phyloP scores from a whole-genome alignment of 1,284 basidiomycete species.

The Malassezia obtusa region DNA sequence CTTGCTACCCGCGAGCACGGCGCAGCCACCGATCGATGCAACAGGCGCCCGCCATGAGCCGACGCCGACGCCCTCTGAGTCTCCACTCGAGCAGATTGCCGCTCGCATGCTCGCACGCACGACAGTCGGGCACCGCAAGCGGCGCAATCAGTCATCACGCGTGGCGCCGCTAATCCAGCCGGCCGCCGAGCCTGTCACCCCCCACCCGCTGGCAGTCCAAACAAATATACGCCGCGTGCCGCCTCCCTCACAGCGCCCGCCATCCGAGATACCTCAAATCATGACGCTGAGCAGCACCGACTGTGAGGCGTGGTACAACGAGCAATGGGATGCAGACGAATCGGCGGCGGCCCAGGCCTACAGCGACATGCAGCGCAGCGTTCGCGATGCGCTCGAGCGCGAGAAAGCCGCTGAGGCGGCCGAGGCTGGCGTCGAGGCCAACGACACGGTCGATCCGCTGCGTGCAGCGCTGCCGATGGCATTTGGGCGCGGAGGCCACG shows the following conservation, averaged over 20 bases:
- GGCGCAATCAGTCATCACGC: not conserved
- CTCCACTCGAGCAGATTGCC: conserved; percentile 9
- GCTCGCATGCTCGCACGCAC: conserved; percentile 13
- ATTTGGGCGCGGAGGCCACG: too few relatives aligned
- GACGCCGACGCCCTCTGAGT: not conserved
- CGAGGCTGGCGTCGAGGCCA: not conserved
- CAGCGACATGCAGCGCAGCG: conserved; percentile 10
- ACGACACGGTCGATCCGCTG: not conserved
- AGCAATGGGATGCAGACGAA: conserved; percentile 1
- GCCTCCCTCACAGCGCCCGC: conserved; percentile 5
- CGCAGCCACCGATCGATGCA: too few relatives aligned
- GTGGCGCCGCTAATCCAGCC: not conserved
- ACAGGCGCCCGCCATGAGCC: too few relatives aligned
- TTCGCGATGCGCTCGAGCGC: conserved; percentile 1
- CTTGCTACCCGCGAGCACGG: not conserved
- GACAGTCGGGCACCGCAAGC: conserved; percentile 12
- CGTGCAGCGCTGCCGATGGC: conserved; percentile 10
- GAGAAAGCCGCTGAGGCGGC: conserved; percentile 6
- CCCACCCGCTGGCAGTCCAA: not conserved
- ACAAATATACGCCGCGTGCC: not conserved
- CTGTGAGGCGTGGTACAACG: conserved; percentile 14
- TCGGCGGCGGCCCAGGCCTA: conserved; percentile 3
- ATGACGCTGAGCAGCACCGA: conserved; percentile 13
- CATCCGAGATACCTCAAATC: conserved; percentile 5
- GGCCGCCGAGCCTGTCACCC: too few relatives aligned